These are phyloP conservation scores for Bacterosira constricta DNA, from an alignment of 108 stramenopile genomes.

Conservation along the genomic window DNA sequence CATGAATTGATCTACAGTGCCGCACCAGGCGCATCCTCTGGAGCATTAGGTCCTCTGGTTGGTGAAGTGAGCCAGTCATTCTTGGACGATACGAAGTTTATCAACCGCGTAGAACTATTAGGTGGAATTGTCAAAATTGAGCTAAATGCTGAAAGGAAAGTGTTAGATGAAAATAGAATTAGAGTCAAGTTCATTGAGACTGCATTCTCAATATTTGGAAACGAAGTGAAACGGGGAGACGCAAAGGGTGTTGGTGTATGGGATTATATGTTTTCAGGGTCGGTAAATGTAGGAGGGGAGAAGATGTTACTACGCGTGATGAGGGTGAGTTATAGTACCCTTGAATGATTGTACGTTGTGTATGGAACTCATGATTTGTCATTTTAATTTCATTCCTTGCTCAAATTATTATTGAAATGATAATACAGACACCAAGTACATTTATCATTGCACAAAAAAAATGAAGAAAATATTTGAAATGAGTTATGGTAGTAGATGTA, in stretches of 20 bases:
- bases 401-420: too few relatives aligned
- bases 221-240: constrained; percentile 23
- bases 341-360: too few relatives aligned
- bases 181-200: constrained; percentile 48
- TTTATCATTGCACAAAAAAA: constrained; percentile 34
- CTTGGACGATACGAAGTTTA: constrained; percentile 35
- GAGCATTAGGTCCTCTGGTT: constrained; percentile 38
- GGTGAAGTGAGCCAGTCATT: constrained; percentile 46
- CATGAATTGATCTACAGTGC: constrained; percentile 40
- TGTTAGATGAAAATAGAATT: constrained; percentile 28
- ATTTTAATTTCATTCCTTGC: too few relatives aligned
- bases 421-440: constrained; percentile 42
- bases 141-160: constrained; percentile 34
- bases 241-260: constrained; percentile 44
- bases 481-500: not conserved
- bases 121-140: constrained; percentile 34
- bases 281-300: constrained; percentile 12
- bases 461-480: too few relatives aligned
- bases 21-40: constrained; percentile 31
- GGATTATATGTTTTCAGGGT: constrained; percentile 32
- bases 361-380: too few relatives aligned
- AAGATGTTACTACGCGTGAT: constrained; percentile 29
- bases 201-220: constrained; percentile 29
- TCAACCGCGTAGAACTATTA: constrained; percentile 38
- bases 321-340: too few relatives aligned